Base-by-base conservation (phyloP, 176 grass and related monocot genomes). In the Saccharum spontaneum region DNA sequence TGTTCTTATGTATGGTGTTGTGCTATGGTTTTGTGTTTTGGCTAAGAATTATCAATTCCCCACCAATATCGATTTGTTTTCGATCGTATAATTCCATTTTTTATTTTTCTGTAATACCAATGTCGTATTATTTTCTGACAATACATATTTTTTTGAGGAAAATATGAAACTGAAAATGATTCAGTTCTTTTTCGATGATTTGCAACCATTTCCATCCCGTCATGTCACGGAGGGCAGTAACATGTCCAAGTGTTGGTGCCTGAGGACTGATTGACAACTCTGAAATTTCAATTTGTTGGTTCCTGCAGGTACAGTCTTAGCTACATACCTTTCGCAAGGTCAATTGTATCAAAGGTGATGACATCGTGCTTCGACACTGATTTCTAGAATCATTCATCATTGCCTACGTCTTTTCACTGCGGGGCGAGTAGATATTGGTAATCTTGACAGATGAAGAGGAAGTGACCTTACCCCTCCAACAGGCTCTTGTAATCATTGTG, bases 311-410 rank as follows among this genome's bases (percentile, higher is more conserved):
- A 99, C 83, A 96, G 97, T 86, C 90, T 99, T 62, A 99, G 97
- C 83, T 99, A 99, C 82, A 96, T 99, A 91, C 97, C 97, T 76
- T 99, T 99, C 91, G 97, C 97, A 13, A 82, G 97, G 65, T 92
- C 97, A 34, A 81, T 94, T 69, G 97, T 99, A 82, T 95, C 94
- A 3, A 96, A 78, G 89, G 75, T 96, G 78, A 96, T 99, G 90
- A 87, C 84, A 50, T 89, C 94, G 22, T 96, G 94, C 90, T 93
- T 99, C 22, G 97, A 99, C 82, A 96, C 97, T 37, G 97, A 99
- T 50, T 99, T 99, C 77, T 99, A 91, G 85, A 86, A 87, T 55
- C 62, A 86, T 76, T 4, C 40, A 82, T 73, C 37, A 78, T 38
- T 17, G 17, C 14, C 62, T 13, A 10, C 14, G 57, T 24, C 57